Percentiles rank a stretch among this genome's conserved stretches.
Evolutionary conservation across 1,284 basidiomycete genomes (phyloP).

Genomic region (Ustilago bromivora): DNA sequence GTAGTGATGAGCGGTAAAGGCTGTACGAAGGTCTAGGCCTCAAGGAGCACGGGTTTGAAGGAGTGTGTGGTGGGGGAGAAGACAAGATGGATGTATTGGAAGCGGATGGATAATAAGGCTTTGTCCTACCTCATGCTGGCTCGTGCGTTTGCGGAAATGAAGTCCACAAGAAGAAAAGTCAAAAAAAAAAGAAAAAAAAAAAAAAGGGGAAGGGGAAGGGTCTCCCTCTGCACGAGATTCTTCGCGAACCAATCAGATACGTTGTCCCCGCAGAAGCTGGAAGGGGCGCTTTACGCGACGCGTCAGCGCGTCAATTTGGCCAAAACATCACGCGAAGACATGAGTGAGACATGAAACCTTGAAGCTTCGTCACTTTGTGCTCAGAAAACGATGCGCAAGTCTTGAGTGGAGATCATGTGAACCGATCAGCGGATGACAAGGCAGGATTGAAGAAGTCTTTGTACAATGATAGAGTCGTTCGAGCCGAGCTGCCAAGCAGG

Average conservation of each 20-base stretch:
- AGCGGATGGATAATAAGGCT: conserved; percentile 4
- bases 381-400: too few species aligned
- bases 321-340: too few species aligned
- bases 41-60: background rate
- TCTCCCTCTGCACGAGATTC: background rate
- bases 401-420: too few species aligned
- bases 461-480: too few species aligned
- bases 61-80: conserved; percentile 1
- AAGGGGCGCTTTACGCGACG: conserved; percentile 20
- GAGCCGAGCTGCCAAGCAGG: too few species aligned
- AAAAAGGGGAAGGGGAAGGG: background rate
- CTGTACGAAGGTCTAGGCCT: background rate
- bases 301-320: background rate
- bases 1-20: background rate
- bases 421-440: too few species aligned
- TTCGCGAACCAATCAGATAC: background rate
- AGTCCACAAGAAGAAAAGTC: background rate
- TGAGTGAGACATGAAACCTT: too few species aligned
- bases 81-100: background rate
- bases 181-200: background rate
- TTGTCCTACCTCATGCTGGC: conserved; percentile 2
- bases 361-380: too few species aligned
- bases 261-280: background rate
- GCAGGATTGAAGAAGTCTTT: too few species aligned
- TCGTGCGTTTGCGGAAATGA: conserved; percentile 10